Evolutionary conservation across 139 green algal species (phyloP), one percentile per base, ranked within the genome.

Genomic region (Micromonas pusilla): DNA sequence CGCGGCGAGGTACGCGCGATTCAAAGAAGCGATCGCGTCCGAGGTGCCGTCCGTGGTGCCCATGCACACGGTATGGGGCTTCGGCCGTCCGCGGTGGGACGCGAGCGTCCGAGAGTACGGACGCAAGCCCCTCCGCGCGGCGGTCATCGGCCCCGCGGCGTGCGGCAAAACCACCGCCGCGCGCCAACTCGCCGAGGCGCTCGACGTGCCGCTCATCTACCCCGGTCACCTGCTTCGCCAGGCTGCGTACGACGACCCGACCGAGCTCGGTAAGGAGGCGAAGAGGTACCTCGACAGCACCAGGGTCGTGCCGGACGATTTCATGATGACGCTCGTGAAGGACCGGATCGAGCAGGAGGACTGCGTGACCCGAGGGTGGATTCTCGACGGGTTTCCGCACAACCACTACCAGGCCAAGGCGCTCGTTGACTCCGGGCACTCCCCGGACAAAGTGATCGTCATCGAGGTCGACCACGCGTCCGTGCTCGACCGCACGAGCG

Each of bases 311-410:
- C 87, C 88, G 16, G 62, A 81, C 31, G 52, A 75, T 32, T 78
- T 84, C 1, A 71, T 86, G 36, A 67, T 85, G 67, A 39, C 80
- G 63, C 72, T 85, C 2, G 53, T 89, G 6, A 66, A 66, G 26
- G 38, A 36, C 2, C 38, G 82, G 5, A 79, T 92, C 72, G 30
- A 62, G 2, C 36, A 84, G 65, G 60, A 76, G 0, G 88, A 93
- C 70, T 92, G 87, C 72, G 26, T 80, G 33, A 65, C 79, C 19
- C 66, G 67, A 1, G 90, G 90, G 79, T 94, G 88, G 87, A 45
- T 91, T 2, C 80, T 94, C 54, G 90, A 94, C 72, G 90, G 89
- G 74, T 93, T 92, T 80, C 90, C 90, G 13, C 89, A 92, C 73
- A 93, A 85, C 0, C 33, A 66, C 0, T 52, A 73, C 13, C 86